Percentiles rank a stretch among this genome's conserved stretches.
Evolutionary conservation across 179 eudicot species (phyloP).

Genomic region (Camellia oleifera): DNA sequence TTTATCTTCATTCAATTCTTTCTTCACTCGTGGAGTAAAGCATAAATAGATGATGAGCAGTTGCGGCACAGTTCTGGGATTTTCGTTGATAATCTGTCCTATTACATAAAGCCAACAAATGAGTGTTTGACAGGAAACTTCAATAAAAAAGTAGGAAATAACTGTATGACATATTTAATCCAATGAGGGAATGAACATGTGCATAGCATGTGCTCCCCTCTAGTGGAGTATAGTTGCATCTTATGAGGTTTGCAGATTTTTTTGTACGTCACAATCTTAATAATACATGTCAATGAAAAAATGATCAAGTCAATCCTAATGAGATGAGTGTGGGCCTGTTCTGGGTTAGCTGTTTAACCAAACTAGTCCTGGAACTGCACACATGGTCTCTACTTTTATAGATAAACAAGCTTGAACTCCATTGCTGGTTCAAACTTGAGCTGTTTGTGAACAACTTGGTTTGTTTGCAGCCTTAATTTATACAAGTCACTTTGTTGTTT

Average conservation of each 20-base stretch:
- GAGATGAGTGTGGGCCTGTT: not conserved
- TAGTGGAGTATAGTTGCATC: not conserved
- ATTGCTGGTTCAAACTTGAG: not conserved
- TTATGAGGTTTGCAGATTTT: not conserved
- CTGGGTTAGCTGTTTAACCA: not conserved
- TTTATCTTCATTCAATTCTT: not conserved
- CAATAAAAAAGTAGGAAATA: not conserved
- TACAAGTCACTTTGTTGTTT: not conserved
- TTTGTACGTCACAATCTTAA: not conserved
- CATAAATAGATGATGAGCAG: not conserved
- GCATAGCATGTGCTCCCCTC: not conserved
- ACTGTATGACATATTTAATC: not conserved
- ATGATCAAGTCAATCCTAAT: not conserved
- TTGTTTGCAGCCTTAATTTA: not conserved
- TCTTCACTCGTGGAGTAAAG: not conserved
- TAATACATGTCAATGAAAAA: not conserved
- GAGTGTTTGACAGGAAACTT: not conserved
- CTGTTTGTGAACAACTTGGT: not conserved
- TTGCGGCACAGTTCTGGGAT: not conserved
- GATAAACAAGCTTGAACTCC: not conserved
- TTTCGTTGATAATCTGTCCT: not conserved
- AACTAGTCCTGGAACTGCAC: not conserved
- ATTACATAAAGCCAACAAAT: not conserved
- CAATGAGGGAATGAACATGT: not conserved
- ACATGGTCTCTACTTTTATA: not conserved